Conservation (phyloP, 2,329 filamentous ascomycete species). For the Fusarium sp. region DNA sequence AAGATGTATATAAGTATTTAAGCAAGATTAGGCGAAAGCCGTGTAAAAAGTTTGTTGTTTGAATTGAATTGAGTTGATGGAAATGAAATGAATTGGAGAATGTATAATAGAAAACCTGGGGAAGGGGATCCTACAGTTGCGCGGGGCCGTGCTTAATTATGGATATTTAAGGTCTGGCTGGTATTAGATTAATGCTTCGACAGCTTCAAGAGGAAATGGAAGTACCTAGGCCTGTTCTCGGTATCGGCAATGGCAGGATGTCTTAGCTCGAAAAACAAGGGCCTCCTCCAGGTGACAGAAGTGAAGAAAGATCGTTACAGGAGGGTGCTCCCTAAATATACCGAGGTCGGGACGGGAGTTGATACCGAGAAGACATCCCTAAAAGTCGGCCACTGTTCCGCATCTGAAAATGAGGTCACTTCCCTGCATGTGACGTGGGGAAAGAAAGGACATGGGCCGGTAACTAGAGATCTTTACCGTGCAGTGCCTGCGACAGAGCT, state of each 20-base stretch:
- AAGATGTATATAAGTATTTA: constrained; percentile 7
- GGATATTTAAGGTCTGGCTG: constrained; percentile 21
- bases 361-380: constrained; percentile 38
- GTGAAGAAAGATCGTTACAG: not conserved
- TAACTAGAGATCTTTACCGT: constrained; percentile 17
- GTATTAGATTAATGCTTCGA: not conserved
- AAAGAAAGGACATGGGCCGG: constrained; percentile 14
- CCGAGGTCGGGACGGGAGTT: constrained; percentile 40
- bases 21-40: constrained; percentile 22
- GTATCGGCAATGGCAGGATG: constrained; percentile 24
- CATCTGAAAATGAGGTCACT: constrained; percentile 47
- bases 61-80: constrained; percentile 19
- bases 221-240: constrained; percentile 17
- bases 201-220: not conserved
- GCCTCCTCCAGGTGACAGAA: not conserved
- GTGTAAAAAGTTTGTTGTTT: constrained; percentile 13
- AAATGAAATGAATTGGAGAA: constrained; percentile 23
- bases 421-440: constrained; percentile 47
- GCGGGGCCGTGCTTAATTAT: constrained; percentile 37
- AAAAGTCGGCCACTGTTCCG: constrained; percentile 37
- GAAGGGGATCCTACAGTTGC: constrained; percentile 19
- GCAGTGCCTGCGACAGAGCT: not conserved
- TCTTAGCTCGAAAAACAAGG: constrained; percentile 24
- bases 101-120: constrained; percentile 27
- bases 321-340: constrained; percentile 29